These are phyloP conservation scores for Trichoderma erinaceum DNA, from an alignment of 495 filamentous ascomycete genomes.

Conservation along the genomic window DNA sequence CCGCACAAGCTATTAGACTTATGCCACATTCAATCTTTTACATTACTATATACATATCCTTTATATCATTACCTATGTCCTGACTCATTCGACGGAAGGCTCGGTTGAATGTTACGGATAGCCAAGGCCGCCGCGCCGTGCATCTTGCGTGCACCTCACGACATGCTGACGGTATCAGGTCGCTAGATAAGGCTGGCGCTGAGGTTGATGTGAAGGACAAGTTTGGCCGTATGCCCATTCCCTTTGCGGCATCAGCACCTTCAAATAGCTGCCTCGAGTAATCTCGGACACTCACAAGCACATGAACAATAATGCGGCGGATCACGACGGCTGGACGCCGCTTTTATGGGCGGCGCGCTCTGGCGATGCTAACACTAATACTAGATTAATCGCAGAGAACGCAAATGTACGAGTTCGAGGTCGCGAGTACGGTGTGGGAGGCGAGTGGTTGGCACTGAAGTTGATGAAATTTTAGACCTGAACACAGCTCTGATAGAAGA, in stretches of 20 bases:
- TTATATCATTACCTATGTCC: too few relatives aligned
- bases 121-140: conserved; percentile 16
- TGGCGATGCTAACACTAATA: not conserved
- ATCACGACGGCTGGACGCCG: not conserved
- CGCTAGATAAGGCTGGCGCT: not conserved
- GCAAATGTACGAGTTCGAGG: not conserved
- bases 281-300: not conserved
- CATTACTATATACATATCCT: too few relatives aligned
- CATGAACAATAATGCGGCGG: not conserved
- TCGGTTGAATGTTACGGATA: conserved; percentile 15
- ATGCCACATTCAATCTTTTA: too few relatives aligned
- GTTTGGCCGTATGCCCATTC: not conserved
- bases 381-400: not conserved
- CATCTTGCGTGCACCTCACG: conserved; percentile 16
- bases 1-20: too few relatives aligned
- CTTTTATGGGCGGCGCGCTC: not conserved
- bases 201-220: not conserved
- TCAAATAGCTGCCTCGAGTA: not conserved
- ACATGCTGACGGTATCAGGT: not conserved
- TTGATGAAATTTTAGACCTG: not conserved
- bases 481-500: too few relatives aligned
- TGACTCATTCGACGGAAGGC: conserved; percentile 18
- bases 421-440: not conserved
- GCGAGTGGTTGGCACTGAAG: not conserved
- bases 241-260: not conserved